Base-by-base conservation (phyloP, 2,329 filamentous ascomycete species). In the Pyricularia sp. region DNA sequence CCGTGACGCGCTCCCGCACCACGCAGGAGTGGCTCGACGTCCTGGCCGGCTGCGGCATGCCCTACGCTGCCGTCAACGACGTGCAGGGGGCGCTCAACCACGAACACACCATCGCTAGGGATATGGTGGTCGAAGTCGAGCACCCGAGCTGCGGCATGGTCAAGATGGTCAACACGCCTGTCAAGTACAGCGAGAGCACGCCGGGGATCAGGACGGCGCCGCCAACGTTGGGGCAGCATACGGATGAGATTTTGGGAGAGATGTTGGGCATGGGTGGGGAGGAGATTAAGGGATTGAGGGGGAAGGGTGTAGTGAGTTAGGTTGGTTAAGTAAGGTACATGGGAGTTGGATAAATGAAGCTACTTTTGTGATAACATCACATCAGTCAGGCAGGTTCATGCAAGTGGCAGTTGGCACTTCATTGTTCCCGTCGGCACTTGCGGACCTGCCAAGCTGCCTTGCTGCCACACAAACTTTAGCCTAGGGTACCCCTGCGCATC, bases 1-100 rank as follows among this genome's bases (percentile, higher is more conserved):
- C 81, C 1, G 84, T 92, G 64, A 96, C 92, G 0, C 81, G 81
- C 68, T 87, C 88, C 68, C 93, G 89, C 81, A 96, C 92, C 3
- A 99, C 95, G 0, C 81, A 89, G 72, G 90, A 97, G 76, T 98
- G 95, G 94, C 83, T 98, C 3, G 86, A 90, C 1, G 82, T 94
- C 0, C 89, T 97, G 64, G 93, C 97, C 74, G 93, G 92, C n/a
- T 91, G 87, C 70, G 95, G 95, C 5, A 89, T 99, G 89, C 95
- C 95, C 0, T 99, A 95, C 65, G 76, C 94, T 0, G 93, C 94
- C 0, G 91, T 99, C 73, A 99, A 98, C 76, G 94, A 99, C 76
- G 88, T 99, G 9, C 91, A 95, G 78, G 86, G 84, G 25, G 92
- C 95, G 0, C 81, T 99, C 68, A 89, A 91, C 70, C 93, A 97